These are phyloP conservation scores for Penicillium tannophilum DNA, from an alignment of 495 filamentous ascomycete genomes.

Conservation along the genomic window DNA sequence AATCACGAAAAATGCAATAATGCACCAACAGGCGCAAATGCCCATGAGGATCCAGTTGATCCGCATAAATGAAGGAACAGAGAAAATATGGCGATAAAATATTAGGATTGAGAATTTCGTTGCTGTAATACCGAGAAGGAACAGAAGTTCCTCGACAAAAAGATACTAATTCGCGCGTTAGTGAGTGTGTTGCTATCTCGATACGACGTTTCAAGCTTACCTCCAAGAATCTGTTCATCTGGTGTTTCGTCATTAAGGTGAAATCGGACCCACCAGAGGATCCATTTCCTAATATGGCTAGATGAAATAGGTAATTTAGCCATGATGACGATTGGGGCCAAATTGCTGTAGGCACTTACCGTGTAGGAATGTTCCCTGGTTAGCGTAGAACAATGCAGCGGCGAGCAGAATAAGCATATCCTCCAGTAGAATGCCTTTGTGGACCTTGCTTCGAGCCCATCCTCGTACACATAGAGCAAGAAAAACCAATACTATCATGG, in stretches of 20 bases:
- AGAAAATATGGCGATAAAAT: neutral
- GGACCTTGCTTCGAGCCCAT: neutral
- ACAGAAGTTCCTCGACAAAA: neutral
- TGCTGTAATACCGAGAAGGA: neutral
- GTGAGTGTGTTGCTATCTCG: neutral
- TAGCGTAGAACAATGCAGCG: neutral
- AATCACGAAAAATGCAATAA: constrained; percentile 1
- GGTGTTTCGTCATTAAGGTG: neutral
- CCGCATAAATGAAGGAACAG: neutral
- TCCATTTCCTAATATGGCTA: constrained; percentile 1
- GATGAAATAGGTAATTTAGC: neutral
- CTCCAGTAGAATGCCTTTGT: neutral
- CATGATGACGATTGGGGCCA: neutral
- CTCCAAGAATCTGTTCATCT: neutral
- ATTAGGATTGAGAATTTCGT: neutral
- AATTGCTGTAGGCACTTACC: neutral
- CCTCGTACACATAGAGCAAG: neutral
- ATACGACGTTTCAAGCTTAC: neutral
- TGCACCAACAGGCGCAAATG: neutral
- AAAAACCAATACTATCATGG: neutral
- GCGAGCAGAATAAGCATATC: neutral
- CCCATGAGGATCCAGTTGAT: constrained; percentile 3
- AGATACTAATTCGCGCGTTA: neutral
- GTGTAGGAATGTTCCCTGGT: constrained; percentile 1
- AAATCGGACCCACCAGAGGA: constrained; percentile 2